Evolutionary conservation across 768 basidiomycete genomes (phyloP).

Genomic region (Dioszegia aurantiaca): DNA sequence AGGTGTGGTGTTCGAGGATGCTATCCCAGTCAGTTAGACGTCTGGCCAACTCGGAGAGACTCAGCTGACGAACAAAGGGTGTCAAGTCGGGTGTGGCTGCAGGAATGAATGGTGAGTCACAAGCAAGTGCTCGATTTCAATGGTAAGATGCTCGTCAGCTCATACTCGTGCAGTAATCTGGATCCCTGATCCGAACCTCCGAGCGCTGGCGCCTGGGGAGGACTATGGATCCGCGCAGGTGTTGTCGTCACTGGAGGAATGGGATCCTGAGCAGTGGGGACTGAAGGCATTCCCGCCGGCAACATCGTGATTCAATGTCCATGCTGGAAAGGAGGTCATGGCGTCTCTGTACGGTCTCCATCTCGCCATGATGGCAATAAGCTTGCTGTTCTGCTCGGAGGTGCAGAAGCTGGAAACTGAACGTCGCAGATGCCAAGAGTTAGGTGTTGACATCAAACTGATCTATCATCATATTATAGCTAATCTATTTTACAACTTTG

Average conservation of each 20-base stretch:
- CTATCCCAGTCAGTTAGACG: conserved; percentile 30
- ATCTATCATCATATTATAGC: too few species aligned
- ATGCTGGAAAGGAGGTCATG: too few species aligned
- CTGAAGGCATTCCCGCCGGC: conserved; percentile 18
- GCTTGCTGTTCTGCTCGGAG: too few species aligned
- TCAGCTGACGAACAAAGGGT: conserved; percentile 25
- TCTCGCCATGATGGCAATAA: too few species aligned
- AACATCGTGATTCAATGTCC: too few species aligned
- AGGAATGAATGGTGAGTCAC: conserved; percentile 47
- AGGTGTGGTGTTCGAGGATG: conserved; percentile 51
- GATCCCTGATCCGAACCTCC: conserved; percentile 44
- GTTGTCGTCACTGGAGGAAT: conserved; percentile 38
- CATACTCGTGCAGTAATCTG: conserved; percentile 41
- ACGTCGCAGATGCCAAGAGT: too few species aligned
- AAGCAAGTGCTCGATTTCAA: too few species aligned
- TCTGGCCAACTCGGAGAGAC: not conserved
- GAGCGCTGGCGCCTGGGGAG: conserved; percentile 40
- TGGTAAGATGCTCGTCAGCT: too few species aligned
- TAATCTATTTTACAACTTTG: too few species aligned
- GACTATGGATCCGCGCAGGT: conserved; percentile 44
- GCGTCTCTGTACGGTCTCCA: too few species aligned
- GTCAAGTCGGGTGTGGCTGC: conserved; percentile 48
- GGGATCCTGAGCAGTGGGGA: conserved; percentile 44
- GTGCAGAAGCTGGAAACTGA: too few species aligned
- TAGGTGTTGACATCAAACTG: too few species aligned